Evolutionary conservation across 768 basidiomycete species (phyloP), one percentile per base, ranked within the genome.

Genomic region (Strobilomyces echinocephalus): DNA sequence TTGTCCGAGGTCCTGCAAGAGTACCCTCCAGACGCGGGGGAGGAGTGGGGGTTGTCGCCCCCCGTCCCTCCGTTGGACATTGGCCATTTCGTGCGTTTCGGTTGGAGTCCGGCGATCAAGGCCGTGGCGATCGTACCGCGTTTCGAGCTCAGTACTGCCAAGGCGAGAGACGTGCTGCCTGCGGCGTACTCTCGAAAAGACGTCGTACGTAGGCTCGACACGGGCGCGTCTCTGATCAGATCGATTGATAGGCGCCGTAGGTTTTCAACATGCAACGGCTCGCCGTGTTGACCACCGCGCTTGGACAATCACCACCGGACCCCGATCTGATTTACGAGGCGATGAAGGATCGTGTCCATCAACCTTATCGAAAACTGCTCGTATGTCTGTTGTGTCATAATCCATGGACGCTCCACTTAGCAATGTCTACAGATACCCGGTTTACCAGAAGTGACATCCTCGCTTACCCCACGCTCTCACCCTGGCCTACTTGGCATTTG

Each of bases 291-390:
- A 98, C 95, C 1, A 95, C 94, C 3, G 95, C 97, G 1, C 80
- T 99, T 11, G 88, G 83, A 4, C 86, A 88, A 63, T 83, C 85
- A 11, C 95, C 97, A 1, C 95, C 95, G 1, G 92, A 99, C 67
- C 84, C 97, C 0, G 89, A 85, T 20, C 82, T 99, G n/a, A 97
- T 98, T 53, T 98, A 95, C 70, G 95, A 98, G 67, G 95, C 95
- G 2, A 98, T 98, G 97, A 95, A 97, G 65, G 97, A 99, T 72
- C 84, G 90, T 49, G 81, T 99, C 14, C 97, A 99, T 69, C 97
- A 99, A 68, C 97, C 97, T 1, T 98, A 97, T 69, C 85, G 97
- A 30, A 92, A 87, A 71, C 69, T 77, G 26, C 77, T 99, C 53
- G 94, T 94, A 66, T 38, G 87, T 74, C 3, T n/a, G n/a, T 50